Evolutionary conservation across 148 eudicot species (phyloP), one percentile per base, ranked within the genome.

Genomic region (Amaranthus hypochondriacus): DNA sequence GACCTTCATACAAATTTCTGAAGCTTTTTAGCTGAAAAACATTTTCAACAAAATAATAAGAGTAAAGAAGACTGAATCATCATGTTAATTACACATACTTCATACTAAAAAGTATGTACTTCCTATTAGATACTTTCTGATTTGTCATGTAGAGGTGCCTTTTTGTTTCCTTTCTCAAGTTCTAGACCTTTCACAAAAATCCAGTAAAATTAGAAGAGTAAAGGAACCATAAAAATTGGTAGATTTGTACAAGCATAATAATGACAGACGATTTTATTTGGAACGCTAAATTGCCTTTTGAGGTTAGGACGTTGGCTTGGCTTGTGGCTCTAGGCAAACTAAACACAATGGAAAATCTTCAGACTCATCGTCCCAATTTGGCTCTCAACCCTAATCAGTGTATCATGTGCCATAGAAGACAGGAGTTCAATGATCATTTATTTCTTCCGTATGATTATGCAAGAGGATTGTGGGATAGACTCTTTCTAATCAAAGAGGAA

Each of bases 1-100:
- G 88, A 54, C 86, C 83, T 88, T 86, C 96, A 75, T 90, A 90
- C 72, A 80, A 79, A 69, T 82, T 85, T 76, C 80, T 88, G 77
- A 69, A 77, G 62, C 81, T 84, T 82, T 90, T 90, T 53, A 90
- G 87, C 96, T 90, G 92, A 74, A 87, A 83, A 75, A 54, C 69
- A 46, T 62, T 50, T n/a, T 54, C 4, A 72, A 46, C 39, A 57
- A 39, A 66, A 28, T 48, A 62, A 62, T 51, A 69, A 79, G 67
- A 52, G 49, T 5, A 67, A 11, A 5, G 54, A 51, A 62, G 21
- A 61, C 28, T 5, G 73, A 51, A 52, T 4, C 53, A 66, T 6
- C 56, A 15, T 59, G 15, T 56, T 15, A 1, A 54, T 14, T 9
- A 54, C 0, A 4, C 13, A 8, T 6, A 54, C 2, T 12, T 54